phyloP scores from a whole-genome alignment of 1,139 yeast genomes.

The Candida buenavistaensis region DNA sequence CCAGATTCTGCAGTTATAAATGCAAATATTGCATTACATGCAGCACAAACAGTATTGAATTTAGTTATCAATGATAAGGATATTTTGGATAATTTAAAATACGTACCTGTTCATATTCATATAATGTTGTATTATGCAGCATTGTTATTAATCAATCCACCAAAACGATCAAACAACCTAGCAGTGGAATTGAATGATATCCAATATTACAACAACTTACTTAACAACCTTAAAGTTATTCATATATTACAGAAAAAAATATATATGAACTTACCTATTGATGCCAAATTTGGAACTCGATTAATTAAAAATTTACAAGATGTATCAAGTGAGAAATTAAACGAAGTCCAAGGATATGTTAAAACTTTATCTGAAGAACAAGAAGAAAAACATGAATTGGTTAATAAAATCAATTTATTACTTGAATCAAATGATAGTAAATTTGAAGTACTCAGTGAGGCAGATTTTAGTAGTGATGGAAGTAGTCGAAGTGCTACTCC shows the following conservation, averaged over 20 bases:
- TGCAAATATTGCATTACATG: constrained; percentile 55
- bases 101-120: constrained; percentile 71
- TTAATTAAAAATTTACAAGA: constrained; percentile 46
- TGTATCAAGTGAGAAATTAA: constrained; percentile 40
- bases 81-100: constrained; percentile 55
- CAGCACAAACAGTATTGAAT: constrained; percentile 64
- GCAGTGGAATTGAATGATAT: constrained; percentile 17
- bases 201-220: constrained; percentile 21
- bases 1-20: constrained; percentile 36
- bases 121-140: constrained; percentile 73
- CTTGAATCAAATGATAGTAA: constrained; percentile 16
- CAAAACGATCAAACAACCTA: constrained; percentile 26
- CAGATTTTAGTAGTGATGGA: constrained; percentile 18
- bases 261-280: constrained; percentile 51
- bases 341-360: constrained; percentile 15
- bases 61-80: constrained; percentile 61
- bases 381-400: constrained; percentile 10
- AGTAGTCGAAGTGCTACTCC: constrained; percentile 32
- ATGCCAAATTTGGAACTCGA: constrained; percentile 51
- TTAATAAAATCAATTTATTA: constrained; percentile 8
- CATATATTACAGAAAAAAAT: constrained; percentile 44
- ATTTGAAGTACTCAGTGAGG: constrained; percentile 18
- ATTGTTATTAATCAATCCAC: constrained; percentile 53
- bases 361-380: constrained; percentile 6
- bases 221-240: constrained; percentile 34